Evolutionary conservation across 106 monocot species (phyloP), one percentile per base, ranked within the genome.

Genomic region (Alisma plantagoaquatica): DNA sequence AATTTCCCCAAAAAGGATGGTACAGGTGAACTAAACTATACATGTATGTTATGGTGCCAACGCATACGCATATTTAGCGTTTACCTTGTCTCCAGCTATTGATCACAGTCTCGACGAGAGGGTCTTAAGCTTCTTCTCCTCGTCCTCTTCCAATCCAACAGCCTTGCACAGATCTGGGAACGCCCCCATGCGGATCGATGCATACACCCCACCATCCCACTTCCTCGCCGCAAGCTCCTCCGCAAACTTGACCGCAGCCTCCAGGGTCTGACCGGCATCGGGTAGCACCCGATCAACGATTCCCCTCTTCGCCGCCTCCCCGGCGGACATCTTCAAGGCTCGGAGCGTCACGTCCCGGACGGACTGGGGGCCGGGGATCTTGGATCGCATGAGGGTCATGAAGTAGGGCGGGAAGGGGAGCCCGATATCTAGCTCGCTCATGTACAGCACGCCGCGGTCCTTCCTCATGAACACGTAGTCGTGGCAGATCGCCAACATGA

Each of bases 361-460:
- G 2, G 63, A 18, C 56, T 64, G 49, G 27, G 60, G 31, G 49
- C 79, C 71, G 2, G 46, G 19, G 23, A 92, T 62, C 76, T 79
- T 82, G 6, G 60, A 29, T 31, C 72, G 49, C 63, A 87, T 41
- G 42, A 83, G 20, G 22, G 64, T 49, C 41, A 53, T 29, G 45
- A 87, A 66, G 41, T 72, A 87, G 14, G 64, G 55, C 25, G 71
- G 64, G 29, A 93, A 55, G 6, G 76, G 73, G 1, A 82, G 1
- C 17, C 77, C 77, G 11, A 71, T 35, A 29, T 87, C 79, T 20
- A 80, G 31, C 77, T 93, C 92, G 67, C 83, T 79, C 87, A 93
- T 74, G 87, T 83, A 93, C 43, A 93, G 45, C 63, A 93, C 76
- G 15, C 82, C 92, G 14, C 77, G 67, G 29, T 87, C 82, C 14